Base-by-base conservation (phyloP, 306 rosid genomes). In the Biancaea sappan region DNA sequence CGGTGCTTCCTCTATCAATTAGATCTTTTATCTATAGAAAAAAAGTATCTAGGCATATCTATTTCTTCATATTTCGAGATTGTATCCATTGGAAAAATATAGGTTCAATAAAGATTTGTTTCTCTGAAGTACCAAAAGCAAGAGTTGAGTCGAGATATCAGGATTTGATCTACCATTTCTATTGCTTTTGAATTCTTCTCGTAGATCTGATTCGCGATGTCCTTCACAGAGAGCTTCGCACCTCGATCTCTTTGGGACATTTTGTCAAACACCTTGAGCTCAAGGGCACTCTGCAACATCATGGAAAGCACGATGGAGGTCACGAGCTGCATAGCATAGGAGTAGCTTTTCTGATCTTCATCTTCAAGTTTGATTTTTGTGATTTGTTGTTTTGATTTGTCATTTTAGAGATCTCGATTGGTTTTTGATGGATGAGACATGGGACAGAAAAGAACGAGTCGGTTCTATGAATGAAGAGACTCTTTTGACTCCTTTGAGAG, bases 111-210 rank as follows among this genome's bases (percentile, higher is more conserved):
- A 65, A 37, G 76, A 70, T 71, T 90, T n/a, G n/a, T n/a, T n/a
- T n/a, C n/a, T n/a, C n/a, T n/a, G n/a, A n/a, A n/a, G n/a, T n/a
- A n/a, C n/a, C 72, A 37, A 75, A 57, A 0, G 81, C 67, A n/a
- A 90, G 73, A 21, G n/a, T n/a, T n/a, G n/a, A n/a, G n/a, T n/a
- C n/a, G n/a, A n/a, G n/a, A n/a, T 51, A 78, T 29, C 24, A 89
- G 88, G 1, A 91, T 40, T 3, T 92, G 86, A 7, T 91, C 94
- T 3, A 91, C 10, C 91, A 90, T 83, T 24, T 51, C 2, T 0
- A 87, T 38, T 0, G 91, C 88, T 3, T 86, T 66, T 0, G 83
- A 75, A 72, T 91, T 88, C 2, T 10, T 47, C 26, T 81, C 52
- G 0, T 77, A 31, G 60, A 91, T 34, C 31, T 71, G 73, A 0